phyloP scores from a whole-genome alignment of 371 early-diverging fungal species.

The Mortierella sp. region DNA sequence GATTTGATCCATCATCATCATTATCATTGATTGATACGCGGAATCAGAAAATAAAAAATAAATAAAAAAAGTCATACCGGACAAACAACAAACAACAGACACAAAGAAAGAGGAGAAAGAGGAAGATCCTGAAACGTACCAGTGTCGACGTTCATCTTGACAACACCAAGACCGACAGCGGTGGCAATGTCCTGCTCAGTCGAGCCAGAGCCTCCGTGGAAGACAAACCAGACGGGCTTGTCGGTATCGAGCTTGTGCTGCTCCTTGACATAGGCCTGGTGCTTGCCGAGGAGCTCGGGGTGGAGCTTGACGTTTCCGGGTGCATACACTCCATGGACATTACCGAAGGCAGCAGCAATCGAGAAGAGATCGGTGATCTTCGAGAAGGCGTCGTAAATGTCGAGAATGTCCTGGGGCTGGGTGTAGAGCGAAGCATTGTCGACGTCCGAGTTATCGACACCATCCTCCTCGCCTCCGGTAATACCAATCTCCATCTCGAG shows the following conservation, averaged over 20 bases:
- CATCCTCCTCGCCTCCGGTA: slow-evolving; percentile 96
- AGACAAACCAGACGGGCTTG: slow-evolving; percentile 92
- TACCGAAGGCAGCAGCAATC: slow-evolving; percentile 94
- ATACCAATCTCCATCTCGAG: slow-evolving; percentile 97
- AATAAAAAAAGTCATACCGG: background rate
- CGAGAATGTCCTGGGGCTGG: slow-evolving; percentile 94
- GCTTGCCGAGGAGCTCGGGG: slow-evolving; percentile 89
- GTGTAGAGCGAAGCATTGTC: slow-evolving; percentile 91
- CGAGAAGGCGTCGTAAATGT: slow-evolving; percentile 86
- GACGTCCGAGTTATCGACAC: slow-evolving; percentile 92
- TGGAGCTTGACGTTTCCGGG: slow-evolving; percentile 93
- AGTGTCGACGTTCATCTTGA: slow-evolving; percentile 97
- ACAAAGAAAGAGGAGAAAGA: slow-evolving; percentile 1
- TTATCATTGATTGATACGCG: background rate
- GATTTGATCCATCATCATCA: background rate
- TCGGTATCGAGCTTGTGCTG: slow-evolving; percentile 65
- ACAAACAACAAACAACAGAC: background rate
- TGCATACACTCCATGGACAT: slow-evolving; percentile 94
- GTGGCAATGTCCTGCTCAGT: slow-evolving; percentile 83
- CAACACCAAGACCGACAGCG: slow-evolving; percentile 86
- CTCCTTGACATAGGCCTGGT: slow-evolving; percentile 84
- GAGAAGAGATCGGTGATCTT: slow-evolving; percentile 86
- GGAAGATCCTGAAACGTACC: slow-evolving; percentile 54
- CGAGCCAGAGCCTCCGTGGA: slow-evolving; percentile 96
- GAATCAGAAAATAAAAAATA: background rate